Base-by-base conservation (phyloP, 2,329 filamentous ascomycete species). In the Endoconidiophora polonica region DNA sequence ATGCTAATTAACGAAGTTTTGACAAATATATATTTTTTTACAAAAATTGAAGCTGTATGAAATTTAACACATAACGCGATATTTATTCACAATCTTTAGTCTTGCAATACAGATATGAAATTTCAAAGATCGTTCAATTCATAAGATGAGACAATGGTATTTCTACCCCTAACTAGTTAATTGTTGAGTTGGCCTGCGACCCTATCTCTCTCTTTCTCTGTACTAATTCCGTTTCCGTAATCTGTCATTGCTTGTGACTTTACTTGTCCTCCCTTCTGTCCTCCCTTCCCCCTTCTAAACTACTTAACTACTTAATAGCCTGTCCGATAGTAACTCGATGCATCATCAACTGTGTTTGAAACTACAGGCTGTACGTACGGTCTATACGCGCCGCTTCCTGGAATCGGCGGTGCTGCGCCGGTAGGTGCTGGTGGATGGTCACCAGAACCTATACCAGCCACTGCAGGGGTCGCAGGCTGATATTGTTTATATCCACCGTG, bases 321-420 rank as follows among this genome's bases (percentile, higher is more conserved):
- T 24, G 26, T 48, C 45, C 73, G 65, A 58, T 79, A 79, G 57
- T 74, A 79, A 58, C 77, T 75, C 46, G 66, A 68, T 22, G 72
- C 70, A 10, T 67, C 45, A 20, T 48, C 68, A 3, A 73, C 72
- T 3, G 69, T 72, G 52, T 68, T 73, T 2, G 69, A 68, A 7
- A 65, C 62, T 26, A 59, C 38, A 54, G 67, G 71, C 3, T 74
- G 74, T 2, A 72, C 68, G 52, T 81, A 81, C 0, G 77, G 71
- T 59, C 74, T 79, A 56, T 79, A 81, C 59, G 77, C 74, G 14
- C 43, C 47, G 12, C 46, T 38, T 9, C 14, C 29, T 3, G 43
- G 49, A 5, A 42, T n/a, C 7, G 50, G 38, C 66, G 66, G 57
- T 68, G 65, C 16, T 57, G 57, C 37, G 52, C 26, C 40, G 55